A percentile compares a stretch with the other conserved stretches of the same genome.
These are phyloP conservation scores for Eucalyptus tenuipes DNA, from an alignment of 345 rosid genomes.

Conservation along the genomic window DNA sequence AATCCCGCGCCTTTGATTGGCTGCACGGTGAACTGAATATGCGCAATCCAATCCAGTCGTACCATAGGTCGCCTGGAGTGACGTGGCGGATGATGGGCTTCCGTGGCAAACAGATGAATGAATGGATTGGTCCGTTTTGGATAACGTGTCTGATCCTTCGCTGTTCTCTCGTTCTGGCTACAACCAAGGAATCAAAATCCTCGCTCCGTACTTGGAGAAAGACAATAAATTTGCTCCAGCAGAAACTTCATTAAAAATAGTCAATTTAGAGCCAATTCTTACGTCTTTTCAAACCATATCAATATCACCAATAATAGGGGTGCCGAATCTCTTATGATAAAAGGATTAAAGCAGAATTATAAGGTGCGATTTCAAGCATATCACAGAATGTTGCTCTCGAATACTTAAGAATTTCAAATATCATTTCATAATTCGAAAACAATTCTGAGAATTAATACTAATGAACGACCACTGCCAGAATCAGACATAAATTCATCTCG, in stretches of 20 bases:
- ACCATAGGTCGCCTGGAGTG: constrained; percentile 31
- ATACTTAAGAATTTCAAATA: not conserved
- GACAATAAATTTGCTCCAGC: not conserved
- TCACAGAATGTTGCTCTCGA: not conserved
- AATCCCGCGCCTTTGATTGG: constrained; percentile 22
- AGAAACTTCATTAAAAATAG: not conserved
- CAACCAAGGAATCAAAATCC: not conserved
- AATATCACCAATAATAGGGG: not conserved
- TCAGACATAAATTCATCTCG: not conserved
- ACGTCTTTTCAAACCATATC: not conserved
- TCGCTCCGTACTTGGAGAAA: not conserved
- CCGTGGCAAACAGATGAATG: constrained; percentile 11
- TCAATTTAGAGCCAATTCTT: not conserved
- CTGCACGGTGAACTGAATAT: not conserved
- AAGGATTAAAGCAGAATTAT: not conserved
- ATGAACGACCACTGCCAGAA: not conserved
- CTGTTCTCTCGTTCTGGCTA: not conserved
- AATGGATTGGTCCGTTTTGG: constrained; percentile 17
- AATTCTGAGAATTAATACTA: not conserved
- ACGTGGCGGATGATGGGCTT: constrained; percentile 44
- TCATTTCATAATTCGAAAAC: not conserved
- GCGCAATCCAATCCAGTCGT: constrained; percentile 44
- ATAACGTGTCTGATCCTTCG: constrained; percentile 22
- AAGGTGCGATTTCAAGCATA: not conserved
- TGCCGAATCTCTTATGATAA: not conserved